phyloP scores from a whole-genome alignment of 2,329 filamentous ascomycete species.

The Stachybotrys elegans region DNA sequence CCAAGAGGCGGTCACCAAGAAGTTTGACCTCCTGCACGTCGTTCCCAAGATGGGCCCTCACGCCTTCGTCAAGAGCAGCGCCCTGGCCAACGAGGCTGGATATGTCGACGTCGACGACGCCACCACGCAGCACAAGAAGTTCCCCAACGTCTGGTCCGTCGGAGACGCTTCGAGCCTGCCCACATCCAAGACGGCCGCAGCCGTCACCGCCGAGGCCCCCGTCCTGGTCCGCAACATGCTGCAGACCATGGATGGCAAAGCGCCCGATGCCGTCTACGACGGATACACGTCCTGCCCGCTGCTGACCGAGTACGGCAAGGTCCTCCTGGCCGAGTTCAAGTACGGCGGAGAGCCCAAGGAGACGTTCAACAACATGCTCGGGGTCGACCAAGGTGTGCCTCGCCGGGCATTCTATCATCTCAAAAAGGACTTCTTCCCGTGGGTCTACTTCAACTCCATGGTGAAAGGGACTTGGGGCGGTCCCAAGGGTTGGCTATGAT shows the following conservation, averaged over 20 bases:
- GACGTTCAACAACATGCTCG: slow-evolving; percentile 50
- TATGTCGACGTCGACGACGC: slow-evolving; percentile 53
- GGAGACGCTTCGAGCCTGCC: slow-evolving; percentile 56
- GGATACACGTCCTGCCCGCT: slow-evolving; percentile 54
- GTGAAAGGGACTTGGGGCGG: slow-evolving; percentile 60
- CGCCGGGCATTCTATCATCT: slow-evolving; percentile 55
- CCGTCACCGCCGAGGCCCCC: slow-evolving; percentile 45
- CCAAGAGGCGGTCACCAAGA: slow-evolving; percentile 35
- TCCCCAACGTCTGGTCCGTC: slow-evolving; percentile 51
- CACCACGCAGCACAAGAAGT: slow-evolving; percentile 49
- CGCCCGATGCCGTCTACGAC: slow-evolving; percentile 40
- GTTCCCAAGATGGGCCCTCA: slow-evolving; percentile 56
- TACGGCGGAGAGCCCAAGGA: slow-evolving; percentile 59
- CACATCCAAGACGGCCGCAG: slow-evolving; percentile 52
- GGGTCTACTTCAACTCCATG: slow-evolving; percentile 57
- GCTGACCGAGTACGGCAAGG: slow-evolving; percentile 53
- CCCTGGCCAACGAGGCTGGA: slow-evolving; percentile 49
- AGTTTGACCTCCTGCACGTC: slow-evolving; percentile 52
- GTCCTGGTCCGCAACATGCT: slow-evolving; percentile 46
- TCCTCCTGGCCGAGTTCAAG: slow-evolving; percentile 61
- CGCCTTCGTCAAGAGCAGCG: slow-evolving; percentile 46
- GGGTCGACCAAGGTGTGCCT: slow-evolving; percentile 52
- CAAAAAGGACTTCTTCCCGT: slow-evolving; percentile 64
- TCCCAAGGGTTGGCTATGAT: slow-evolving; percentile 53
- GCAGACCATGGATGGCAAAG: slow-evolving; percentile 37